Evolutionary conservation across 148 eudicot species (phyloP).

Genomic region (Rhododendron williamsianum): DNA sequence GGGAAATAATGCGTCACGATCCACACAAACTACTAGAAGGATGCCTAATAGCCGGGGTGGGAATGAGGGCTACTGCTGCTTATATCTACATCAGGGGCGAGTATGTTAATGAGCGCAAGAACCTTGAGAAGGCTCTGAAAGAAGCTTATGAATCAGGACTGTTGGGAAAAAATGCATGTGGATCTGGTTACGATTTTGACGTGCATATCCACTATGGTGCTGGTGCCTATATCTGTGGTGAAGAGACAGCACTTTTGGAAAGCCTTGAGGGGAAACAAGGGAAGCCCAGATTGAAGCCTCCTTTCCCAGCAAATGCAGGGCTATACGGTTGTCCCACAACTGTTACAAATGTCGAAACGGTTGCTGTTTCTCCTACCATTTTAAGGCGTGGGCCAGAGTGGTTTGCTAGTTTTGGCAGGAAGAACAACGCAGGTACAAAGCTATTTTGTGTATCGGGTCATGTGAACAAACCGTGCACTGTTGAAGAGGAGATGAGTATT

Average conservation of each 20-base stretch:
- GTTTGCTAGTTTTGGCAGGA: constrained; percentile 91
- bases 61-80: constrained; percentile 87
- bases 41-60: constrained; percentile 89
- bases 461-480: constrained; percentile 96
- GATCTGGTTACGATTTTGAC: constrained; percentile 93
- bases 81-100: constrained; percentile 95
- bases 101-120: constrained; percentile 75
- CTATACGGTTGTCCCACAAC: constrained; percentile 91
- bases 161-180: constrained; percentile 86
- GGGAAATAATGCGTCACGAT: constrained; percentile 94
- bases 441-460: constrained; percentile 83
- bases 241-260: constrained; percentile 93
- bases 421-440: constrained; percentile 86
- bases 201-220: constrained; percentile 93
- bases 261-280: constrained; percentile 97
- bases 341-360: constrained; percentile 96
- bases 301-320: constrained; percentile 93
- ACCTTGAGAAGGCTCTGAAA: constrained; percentile 72
- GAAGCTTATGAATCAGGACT: constrained; percentile 86
- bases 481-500: constrained; percentile 97
- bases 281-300: constrained; percentile 95
- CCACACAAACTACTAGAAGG: constrained; percentile 92
- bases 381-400: constrained; percentile 90
- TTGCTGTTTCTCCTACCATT: constrained; percentile 86
- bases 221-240: constrained; percentile 96